Evolutionary conservation across 352 stramenopile genomes (phyloP).

Genomic region (Elongisporangium senticosum): DNA sequence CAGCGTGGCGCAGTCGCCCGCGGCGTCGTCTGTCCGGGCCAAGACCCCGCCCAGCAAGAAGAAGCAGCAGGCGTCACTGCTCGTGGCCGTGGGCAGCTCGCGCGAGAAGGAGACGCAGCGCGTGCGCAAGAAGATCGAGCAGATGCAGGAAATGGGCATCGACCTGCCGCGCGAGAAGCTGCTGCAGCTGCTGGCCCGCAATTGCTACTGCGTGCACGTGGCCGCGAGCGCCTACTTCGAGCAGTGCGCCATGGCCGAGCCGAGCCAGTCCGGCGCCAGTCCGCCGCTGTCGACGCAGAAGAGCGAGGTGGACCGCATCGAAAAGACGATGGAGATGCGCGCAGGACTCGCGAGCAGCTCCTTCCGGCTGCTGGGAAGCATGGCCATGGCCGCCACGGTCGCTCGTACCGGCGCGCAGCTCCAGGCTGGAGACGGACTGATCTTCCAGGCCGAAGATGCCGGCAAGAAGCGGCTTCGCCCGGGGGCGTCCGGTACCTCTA

Average conservation of each 20-base stretch:
- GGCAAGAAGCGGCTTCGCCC: constrained; percentile 57
- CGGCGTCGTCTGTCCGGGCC: background rate
- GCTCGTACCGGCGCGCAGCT: constrained; percentile 40
- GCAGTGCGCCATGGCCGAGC: constrained; percentile 15
- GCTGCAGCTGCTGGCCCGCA: constrained; percentile 52
- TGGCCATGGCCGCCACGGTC: constrained; percentile 34
- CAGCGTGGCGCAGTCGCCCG: background rate
- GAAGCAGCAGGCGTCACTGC: constrained; percentile 21
- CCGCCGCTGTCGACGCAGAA: constrained; percentile 9
- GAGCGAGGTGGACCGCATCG: constrained; percentile 16
- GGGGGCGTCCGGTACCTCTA: constrained; percentile 9
- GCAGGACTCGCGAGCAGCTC: background rate
- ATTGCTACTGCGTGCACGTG: constrained; percentile 68
- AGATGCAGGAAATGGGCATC: constrained; percentile 75
- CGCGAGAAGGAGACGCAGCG: constrained; percentile 51
- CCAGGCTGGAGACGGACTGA: constrained; percentile 32
- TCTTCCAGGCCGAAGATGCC: constrained; percentile 63
- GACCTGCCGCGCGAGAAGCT: constrained; percentile 47
- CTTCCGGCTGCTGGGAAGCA: constrained; percentile 45
- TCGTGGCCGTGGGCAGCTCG: constrained; percentile 57
- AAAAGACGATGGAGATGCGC: constrained; percentile 12
- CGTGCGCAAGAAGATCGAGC: constrained; percentile 59
- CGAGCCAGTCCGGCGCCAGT: background rate
- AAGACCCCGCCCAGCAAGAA: constrained; percentile 16
- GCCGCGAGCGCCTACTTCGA: constrained; percentile 79